These are phyloP conservation scores for Begonia masoniana DNA, from an alignment of 306 rosid species.

Conservation along the genomic window DNA sequence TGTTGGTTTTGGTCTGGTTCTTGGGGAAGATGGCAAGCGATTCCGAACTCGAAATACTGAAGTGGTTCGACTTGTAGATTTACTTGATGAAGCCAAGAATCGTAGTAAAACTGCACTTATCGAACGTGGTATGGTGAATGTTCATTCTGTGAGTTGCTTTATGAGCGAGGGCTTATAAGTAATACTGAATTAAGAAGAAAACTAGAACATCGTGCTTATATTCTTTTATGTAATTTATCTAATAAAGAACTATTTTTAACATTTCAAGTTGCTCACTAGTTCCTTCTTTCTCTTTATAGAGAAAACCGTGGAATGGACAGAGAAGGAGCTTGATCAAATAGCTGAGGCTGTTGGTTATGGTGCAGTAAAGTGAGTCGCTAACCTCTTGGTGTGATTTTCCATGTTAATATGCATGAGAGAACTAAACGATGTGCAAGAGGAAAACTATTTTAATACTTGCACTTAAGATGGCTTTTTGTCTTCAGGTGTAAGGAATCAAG, in stretches of 20 bases:
- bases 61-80: constrained; percentile 81
- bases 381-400: constrained; percentile 2
- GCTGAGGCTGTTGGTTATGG: constrained; percentile 84
- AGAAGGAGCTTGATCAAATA: constrained; percentile 63
- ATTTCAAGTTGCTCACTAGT: too few relatives aligned
- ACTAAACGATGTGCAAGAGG: too few relatives aligned
- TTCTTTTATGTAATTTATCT: too few relatives aligned
- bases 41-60: constrained; percentile 78
- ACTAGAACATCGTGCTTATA: too few relatives aligned
- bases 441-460: too few relatives aligned
- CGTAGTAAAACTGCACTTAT: constrained; percentile 66
- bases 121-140: constrained; percentile 59
- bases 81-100: constrained; percentile 96
- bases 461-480: too few relatives aligned
- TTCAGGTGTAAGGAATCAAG: too few relatives aligned
- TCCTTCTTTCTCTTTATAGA: constrained; percentile 17
- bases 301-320: constrained; percentile 52
- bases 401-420: constrained; percentile 4
- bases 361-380: constrained; percentile 78
- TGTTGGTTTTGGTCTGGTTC: constrained; percentile 97
- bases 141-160: not conserved
- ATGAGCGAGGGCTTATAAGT: too few relatives aligned
- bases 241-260: too few relatives aligned
- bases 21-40: constrained; percentile 90
- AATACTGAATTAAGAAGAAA: too few relatives aligned